A percentile compares a stretch with the other conserved stretches of the same genome.
Conservation (phyloP, 1,284 basidiomycete species). For the Rhodotorula sp. region DNA sequence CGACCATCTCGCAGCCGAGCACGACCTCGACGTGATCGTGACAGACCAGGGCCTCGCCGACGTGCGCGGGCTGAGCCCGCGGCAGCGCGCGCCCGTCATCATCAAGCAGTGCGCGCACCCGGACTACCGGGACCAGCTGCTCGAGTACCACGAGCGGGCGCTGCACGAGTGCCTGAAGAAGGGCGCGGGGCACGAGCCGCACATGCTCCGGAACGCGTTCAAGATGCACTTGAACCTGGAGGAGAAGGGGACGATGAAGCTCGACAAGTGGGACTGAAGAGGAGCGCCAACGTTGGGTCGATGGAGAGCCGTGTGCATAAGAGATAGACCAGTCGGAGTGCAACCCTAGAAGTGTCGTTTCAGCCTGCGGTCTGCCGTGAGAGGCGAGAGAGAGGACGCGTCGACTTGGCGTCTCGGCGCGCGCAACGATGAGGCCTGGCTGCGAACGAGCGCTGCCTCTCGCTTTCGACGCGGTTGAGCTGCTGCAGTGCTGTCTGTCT, state of each 20-base stretch:
- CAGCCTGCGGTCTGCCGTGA: too few relatives aligned
- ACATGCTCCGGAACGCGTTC: conserved; percentile 53
- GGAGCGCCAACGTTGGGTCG: too few relatives aligned
- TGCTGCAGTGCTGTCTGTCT: background rate
- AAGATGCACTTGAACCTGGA: conserved; percentile 34
- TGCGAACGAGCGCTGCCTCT: background rate
- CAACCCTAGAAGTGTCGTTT: too few relatives aligned
- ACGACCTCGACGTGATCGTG: conserved; percentile 33
- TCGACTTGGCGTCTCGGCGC: too few relatives aligned
- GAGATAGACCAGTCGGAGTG: too few relatives aligned
- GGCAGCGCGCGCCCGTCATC: conserved; percentile 58
- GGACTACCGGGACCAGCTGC: conserved; percentile 56
- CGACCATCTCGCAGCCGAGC: conserved; percentile 10
- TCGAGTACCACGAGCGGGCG: conserved; percentile 58
- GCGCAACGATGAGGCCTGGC: background rate
- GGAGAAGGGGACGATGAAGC: conserved; percentile 44
- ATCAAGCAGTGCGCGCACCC: conserved; percentile 56
- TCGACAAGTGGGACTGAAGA: conserved; percentile 15
- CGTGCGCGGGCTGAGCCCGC: conserved; percentile 57
- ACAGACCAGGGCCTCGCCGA: conserved; percentile 58
- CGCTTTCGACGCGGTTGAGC: background rate
- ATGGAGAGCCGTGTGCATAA: too few relatives aligned
- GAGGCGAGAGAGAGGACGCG: too few relatives aligned
- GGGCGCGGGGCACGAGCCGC: conserved; percentile 58
- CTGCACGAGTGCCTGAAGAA: conserved; percentile 57